Conservation (phyloP, 1,284 basidiomycete genomes). For the Sporisorium sorghi region DNA sequence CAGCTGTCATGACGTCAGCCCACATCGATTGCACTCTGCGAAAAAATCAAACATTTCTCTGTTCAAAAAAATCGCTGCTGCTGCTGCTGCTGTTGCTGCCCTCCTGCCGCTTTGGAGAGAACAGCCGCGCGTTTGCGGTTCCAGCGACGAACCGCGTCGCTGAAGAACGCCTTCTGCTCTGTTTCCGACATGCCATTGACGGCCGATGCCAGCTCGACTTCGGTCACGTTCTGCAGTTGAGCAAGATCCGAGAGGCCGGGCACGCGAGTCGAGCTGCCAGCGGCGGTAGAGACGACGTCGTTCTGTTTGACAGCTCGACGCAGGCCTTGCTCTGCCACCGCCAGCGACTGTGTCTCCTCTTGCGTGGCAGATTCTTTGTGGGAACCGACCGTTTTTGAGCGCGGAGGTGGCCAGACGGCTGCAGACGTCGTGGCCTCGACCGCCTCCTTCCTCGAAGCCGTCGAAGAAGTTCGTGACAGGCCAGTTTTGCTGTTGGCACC, state of each 20-base stretch:
- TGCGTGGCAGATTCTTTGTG: conserved; percentile 3
- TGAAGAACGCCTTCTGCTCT: conserved; percentile 33
- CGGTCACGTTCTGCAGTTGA: conserved; percentile 25
- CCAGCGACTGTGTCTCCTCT: conserved; percentile 28
- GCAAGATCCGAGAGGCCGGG: conserved; percentile 29
- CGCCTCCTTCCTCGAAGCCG: conserved; percentile 5
- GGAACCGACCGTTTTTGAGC: not conserved
- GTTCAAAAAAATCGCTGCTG: conserved; percentile 26
- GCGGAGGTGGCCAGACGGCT: conserved; percentile 31
- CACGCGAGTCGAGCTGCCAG: not conserved
- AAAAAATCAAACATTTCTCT: conserved; percentile 4
- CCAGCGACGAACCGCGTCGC: conserved; percentile 31
- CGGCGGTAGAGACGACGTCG: not conserved
- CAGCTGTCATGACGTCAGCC: conserved; percentile 41
- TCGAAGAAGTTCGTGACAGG: conserved; percentile 1
- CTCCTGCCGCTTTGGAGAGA: conserved; percentile 7
- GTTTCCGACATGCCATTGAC: conserved; percentile 32
- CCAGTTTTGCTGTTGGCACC: not conserved
- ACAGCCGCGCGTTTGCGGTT: conserved; percentile 18
- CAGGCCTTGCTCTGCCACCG: conserved; percentile 24
- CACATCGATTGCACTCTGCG: not conserved
- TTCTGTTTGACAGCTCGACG: conserved; percentile 10
- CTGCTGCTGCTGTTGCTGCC: conserved; percentile 12
- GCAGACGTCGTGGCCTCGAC: not conserved
- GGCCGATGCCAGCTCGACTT: conserved; percentile 28